These are phyloP conservation scores for Pichia membranifaciens DNA, from an alignment of 805 yeast species.

Conservation along the genomic window DNA sequence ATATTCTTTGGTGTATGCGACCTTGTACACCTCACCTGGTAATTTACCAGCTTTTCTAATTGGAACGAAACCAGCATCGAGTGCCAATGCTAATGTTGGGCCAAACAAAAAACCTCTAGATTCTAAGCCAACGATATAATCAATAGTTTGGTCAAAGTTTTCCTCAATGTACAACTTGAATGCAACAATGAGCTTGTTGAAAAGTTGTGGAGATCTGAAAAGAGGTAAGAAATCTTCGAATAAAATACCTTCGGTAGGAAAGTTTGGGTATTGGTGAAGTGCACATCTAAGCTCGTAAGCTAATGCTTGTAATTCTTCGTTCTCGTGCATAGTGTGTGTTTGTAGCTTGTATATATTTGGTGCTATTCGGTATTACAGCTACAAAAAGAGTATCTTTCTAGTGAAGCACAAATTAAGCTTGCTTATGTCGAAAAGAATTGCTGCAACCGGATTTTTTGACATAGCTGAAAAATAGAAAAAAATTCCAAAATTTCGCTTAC, in stretches of 20 bases:
- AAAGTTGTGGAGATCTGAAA: constrained; percentile 73
- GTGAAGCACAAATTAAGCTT: too few species aligned
- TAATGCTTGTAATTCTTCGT: constrained; percentile 24
- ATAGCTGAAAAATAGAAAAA: too few species aligned
- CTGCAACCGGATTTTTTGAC: too few species aligned
- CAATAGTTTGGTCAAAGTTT: constrained; percentile 51
- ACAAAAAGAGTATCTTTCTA: too few species aligned
- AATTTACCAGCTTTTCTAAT: constrained; percentile 93
- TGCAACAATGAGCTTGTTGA: constrained; percentile 75
- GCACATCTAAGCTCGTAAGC: constrained; percentile 48
- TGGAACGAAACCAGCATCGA: constrained; percentile 89
- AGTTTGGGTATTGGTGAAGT: constrained; percentile 79
- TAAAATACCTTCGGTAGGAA: constrained; percentile 86
- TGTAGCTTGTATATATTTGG: too few species aligned
- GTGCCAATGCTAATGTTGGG: constrained; percentile 85
- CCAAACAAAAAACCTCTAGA: constrained; percentile 97
- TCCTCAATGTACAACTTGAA: constrained; percentile 67
- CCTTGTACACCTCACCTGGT: constrained; percentile 76
- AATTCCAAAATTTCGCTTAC: too few species aligned
- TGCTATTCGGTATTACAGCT: too few species aligned
- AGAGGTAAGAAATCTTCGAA: constrained; percentile 97
- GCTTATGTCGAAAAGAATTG: too few species aligned
- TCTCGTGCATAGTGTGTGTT: constrained; percentile 9
- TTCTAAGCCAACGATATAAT: constrained; percentile 89
- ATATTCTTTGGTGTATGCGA: constrained; percentile 82